These are phyloP conservation scores for Citeromyces nyonsensis DNA, from an alignment of 805 yeast genomes.

Conservation along the genomic window DNA sequence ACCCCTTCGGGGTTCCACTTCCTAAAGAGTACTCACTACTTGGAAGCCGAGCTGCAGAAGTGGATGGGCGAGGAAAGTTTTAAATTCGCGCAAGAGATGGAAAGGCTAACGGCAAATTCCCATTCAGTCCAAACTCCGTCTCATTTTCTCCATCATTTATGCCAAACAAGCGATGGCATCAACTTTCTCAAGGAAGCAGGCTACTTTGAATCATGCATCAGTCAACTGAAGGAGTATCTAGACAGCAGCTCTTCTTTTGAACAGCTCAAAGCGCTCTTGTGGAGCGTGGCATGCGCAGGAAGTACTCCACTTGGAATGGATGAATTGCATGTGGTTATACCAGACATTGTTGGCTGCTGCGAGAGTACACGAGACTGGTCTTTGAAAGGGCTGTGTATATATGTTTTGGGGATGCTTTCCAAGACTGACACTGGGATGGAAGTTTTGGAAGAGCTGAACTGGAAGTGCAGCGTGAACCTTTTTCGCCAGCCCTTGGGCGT, in stretches of 20 bases:
- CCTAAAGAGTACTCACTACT: constrained; percentile 39
- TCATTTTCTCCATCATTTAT: no score
- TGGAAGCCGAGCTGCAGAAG: constrained; percentile 46
- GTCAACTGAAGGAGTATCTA: constrained; percentile 18
- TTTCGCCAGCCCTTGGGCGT: no score
- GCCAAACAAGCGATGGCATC: not conserved
- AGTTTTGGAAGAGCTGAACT: constrained; percentile 65
- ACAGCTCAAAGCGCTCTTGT: constrained; percentile 53
- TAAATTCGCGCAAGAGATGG: constrained; percentile 32
- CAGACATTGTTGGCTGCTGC: constrained; percentile 36
- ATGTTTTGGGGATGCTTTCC: constrained; percentile 60
- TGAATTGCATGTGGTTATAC: constrained; percentile 36
- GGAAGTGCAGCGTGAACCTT: constrained; percentile 35
- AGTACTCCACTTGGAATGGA: constrained; percentile 56
- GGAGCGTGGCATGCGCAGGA: constrained; percentile 82
- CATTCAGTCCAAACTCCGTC: constrained; percentile 5
- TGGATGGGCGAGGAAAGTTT: constrained; percentile 42
- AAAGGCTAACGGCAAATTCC: constrained; percentile 16
- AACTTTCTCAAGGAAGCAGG: not conserved
- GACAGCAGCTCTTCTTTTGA: constrained; percentile 7
- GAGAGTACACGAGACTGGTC: constrained; percentile 33
- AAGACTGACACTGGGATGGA: constrained; percentile 70
- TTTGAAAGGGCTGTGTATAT: constrained; percentile 64
- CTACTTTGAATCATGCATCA: constrained; percentile 2
- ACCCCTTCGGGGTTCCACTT: constrained; percentile 58